These are phyloP conservation scores for Meyerozyma guilliermondii DNA, from an alignment of 1,139 yeast species.

Conservation along the genomic window DNA sequence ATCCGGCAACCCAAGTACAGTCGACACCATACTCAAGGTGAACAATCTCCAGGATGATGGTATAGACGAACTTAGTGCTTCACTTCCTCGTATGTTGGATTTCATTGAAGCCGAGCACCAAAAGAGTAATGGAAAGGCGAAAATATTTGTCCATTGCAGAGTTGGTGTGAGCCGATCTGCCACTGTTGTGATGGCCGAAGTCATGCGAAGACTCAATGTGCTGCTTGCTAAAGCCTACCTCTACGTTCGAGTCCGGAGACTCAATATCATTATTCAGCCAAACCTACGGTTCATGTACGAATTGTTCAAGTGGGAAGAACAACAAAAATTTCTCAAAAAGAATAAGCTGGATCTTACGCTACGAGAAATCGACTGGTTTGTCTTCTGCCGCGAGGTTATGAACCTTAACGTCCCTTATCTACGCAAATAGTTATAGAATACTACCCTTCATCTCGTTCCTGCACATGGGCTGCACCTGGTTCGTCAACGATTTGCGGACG, in stretches of 20 bases:
- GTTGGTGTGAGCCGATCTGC: conserved; percentile 50
- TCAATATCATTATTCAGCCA: conserved; percentile 46
- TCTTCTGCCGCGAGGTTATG: conserved; percentile 82
- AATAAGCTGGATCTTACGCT: neutral
- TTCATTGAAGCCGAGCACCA: conserved; percentile 31
- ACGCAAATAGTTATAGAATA: neutral
- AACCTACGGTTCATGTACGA: conserved; percentile 46
- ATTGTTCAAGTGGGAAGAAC: conserved; percentile 45
- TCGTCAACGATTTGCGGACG: neutral
- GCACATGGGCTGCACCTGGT: neutral
- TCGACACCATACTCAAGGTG: conserved; percentile 38
- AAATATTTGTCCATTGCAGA: conserved; percentile 42
- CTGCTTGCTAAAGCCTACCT: conserved; percentile 39
- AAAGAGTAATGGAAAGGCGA: conserved; percentile 23
- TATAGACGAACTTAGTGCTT: conserved; percentile 34
- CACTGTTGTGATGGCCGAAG: conserved; percentile 46
- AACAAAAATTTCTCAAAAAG: neutral
- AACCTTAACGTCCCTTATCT: conserved; percentile 63
- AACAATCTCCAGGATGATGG: conserved; percentile 47
- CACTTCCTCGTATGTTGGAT: conserved; percentile 32
- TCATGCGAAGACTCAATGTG: conserved; percentile 35
- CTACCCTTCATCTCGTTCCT: neutral
- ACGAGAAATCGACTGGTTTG: conserved; percentile 84
- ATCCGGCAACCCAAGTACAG: conserved; percentile 13
- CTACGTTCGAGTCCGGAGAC: conserved; percentile 41